Evolutionary conservation across 768 basidiomycete genomes (phyloP).

Genomic region (Psilocybe sp.): DNA sequence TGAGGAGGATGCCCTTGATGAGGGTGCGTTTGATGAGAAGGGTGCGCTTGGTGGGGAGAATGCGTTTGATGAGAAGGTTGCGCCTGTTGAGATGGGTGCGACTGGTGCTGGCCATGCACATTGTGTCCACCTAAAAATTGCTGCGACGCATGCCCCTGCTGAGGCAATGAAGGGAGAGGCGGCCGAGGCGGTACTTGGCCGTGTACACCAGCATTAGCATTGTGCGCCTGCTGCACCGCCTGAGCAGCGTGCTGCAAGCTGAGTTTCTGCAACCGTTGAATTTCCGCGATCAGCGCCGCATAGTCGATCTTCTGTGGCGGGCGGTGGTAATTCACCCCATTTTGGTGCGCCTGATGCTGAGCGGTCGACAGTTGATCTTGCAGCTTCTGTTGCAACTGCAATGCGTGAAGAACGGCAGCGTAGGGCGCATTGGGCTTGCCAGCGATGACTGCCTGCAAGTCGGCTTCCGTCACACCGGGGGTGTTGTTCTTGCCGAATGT

Average conservation of each 20-base stretch:
- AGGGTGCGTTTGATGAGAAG: conserved; percentile 11
- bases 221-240: conserved; percentile 14
- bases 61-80: neutral
- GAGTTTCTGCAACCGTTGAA: conserved; percentile 15
- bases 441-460: conserved; percentile 29
- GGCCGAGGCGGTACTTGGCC: conserved; percentile 2
- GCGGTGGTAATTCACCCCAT: conserved; percentile 13
- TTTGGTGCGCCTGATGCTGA: conserved; percentile 14
- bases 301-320: conserved; percentile 16
- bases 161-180: neutral
- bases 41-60: conserved; percentile 3
- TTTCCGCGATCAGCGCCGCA: conserved; percentile 18
- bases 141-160: conserved; percentile 10
- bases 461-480: conserved; percentile 14
- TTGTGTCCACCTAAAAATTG: conserved; percentile 12
- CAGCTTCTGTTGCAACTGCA: conserved; percentile 26
- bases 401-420: conserved; percentile 26
- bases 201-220: neutral
- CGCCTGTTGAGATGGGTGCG: neutral
- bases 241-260: conserved; percentile 15
- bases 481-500: conserved; percentile 4
- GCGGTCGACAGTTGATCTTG: conserved; percentile 14
- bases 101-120: conserved; percentile 5
- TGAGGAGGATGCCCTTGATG: neutral
- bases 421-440: conserved; percentile 31